Evolutionary conservation across 345 rosid species (phyloP), one percentile per base, ranked within the genome.

Genomic region (Brassica rapa): DNA sequence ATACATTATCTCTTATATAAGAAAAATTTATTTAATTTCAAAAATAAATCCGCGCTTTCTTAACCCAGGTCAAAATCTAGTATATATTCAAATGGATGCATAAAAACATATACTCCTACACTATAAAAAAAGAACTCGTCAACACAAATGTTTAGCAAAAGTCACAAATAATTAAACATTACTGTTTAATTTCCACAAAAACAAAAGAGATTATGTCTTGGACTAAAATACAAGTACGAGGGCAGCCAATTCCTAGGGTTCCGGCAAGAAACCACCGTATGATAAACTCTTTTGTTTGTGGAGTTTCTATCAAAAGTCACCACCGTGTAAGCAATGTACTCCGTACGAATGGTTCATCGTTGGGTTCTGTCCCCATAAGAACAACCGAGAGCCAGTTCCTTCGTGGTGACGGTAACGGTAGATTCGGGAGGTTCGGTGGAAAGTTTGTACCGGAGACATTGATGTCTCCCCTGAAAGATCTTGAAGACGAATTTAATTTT

Each of bases 401-500:
- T 62, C 3, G 30, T 67, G 24, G 29, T 21, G 6, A 43, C 62
- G 27, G 9, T 59, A 46, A 24, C 10, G 82, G 79, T 49, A 49
- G 32, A 77, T 93, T 86, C 41, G 98, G 94, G 21, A 85, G 73
- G 75, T 90, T 87, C 74, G 96, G 98, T 37, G 96, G 98, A 56
- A 90, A 84, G 76, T 93, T 59, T 76, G 98, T 90, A 67, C 91
- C 94, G 3, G 98, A 93, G 78, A 85, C 86, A 16, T 74, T 91
- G 49, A 83, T 93, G 2, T 49, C 86, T 78, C 62, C 83, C 70
- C 82, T 90, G 68, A 59, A 16, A 35, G 75, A 68, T 75, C 89
- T 93, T 66, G 96, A 90, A 86, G 89, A 79, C 24, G 89, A 85
- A 71, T 93, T 90, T 75, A 39, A 81, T 49, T 62, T 16, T 78